phyloP scores from a whole-genome alignment of 768 basidiomycete species.

The Lanmaoa pseudosensibilis region DNA sequence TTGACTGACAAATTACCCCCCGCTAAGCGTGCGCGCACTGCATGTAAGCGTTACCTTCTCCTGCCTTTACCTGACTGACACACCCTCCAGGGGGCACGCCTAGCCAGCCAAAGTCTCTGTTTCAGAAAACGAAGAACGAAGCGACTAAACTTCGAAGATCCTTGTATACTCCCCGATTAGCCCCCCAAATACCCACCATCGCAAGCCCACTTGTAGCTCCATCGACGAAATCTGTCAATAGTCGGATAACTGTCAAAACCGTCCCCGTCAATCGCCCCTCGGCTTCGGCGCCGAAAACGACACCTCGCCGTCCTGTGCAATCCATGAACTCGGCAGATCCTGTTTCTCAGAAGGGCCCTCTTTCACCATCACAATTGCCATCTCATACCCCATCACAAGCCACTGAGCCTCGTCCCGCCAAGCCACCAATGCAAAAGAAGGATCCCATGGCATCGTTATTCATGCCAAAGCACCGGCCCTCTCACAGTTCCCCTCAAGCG shows the following conservation, averaged over 20 bases:
- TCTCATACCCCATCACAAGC: slow-evolving; percentile 17
- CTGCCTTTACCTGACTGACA: slow-evolving; percentile 12
- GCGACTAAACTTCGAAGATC: slow-evolving; percentile 66
- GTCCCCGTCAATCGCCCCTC: slow-evolving; percentile 42
- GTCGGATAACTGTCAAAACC: slow-evolving; percentile 53
- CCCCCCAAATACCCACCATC: slow-evolving; percentile 50
- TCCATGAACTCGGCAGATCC: slow-evolving; percentile 11
- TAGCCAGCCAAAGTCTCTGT: slow-evolving; percentile 61
- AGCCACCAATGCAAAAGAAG: slow-evolving; percentile 49
- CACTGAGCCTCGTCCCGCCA: slow-evolving; percentile 35
- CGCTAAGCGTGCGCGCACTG: slow-evolving; percentile 56
- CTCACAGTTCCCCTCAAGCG: slow-evolving; percentile 48
- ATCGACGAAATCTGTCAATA: slow-evolving; percentile 30
- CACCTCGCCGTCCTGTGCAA: slow-evolving; percentile 36
- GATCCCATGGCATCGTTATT: slow-evolving; percentile 63
- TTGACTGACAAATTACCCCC: slow-evolving; percentile 69
- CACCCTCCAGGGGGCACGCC: slow-evolving; percentile 37
- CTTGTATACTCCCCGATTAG: slow-evolving; percentile 51
- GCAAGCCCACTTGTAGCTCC: slow-evolving; percentile 37
- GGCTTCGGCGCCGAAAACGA: slow-evolving; percentile 9
- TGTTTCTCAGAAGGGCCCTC: slow-evolving; percentile 24
- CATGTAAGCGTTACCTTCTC: slow-evolving; percentile 45
- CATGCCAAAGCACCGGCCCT: slow-evolving; percentile 75
- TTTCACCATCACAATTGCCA: slow-evolving; percentile 29
- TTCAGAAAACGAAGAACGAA: slow-evolving; percentile 75